Conservation (phyloP, 495 filamentous ascomycete species). For the Penicillium manginii region DNA sequence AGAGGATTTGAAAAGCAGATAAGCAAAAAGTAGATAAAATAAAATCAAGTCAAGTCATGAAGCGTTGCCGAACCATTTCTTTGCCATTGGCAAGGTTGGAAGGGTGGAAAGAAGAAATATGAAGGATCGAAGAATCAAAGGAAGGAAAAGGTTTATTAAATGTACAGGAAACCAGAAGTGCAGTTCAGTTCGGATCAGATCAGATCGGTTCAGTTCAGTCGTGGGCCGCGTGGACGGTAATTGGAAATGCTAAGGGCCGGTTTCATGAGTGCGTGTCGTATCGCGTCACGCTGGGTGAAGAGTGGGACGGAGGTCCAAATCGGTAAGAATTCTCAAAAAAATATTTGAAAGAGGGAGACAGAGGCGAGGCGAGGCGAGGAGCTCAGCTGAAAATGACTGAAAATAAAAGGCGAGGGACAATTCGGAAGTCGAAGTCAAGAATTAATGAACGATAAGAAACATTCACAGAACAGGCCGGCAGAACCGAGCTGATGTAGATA, state of each 20-base stretch:
- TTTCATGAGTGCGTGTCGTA: neutral
- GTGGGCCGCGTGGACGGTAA: neutral
- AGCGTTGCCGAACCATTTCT: neutral
- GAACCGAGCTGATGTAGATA: neutral
- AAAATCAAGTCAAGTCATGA: constrained; percentile 3
- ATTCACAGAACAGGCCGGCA: no score
- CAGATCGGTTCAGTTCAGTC: neutral
- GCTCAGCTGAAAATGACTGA: no score
- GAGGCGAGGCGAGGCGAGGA: no score
- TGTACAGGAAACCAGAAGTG: neutral
- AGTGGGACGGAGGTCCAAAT: no score
- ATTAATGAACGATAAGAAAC: no score
- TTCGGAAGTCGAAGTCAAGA: neutral
- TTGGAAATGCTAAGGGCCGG: neutral
- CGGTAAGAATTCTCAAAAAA: no score
- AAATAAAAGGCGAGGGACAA: no score
- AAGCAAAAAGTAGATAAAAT: neutral
- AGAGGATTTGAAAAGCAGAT: neutral
- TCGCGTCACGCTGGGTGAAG: neutral
- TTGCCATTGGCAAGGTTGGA: neutral
- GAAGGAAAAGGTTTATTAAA: neutral
- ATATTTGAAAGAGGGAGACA: no score
- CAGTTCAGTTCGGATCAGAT: neutral
- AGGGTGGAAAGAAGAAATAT: no score
- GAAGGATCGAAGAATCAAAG: neutral